A percentile compares a stretch with the other conserved stretches of the same genome.
Evolutionary conservation across 257 asterid species (phyloP).

Genomic region (Solanum bulbocastanum): DNA sequence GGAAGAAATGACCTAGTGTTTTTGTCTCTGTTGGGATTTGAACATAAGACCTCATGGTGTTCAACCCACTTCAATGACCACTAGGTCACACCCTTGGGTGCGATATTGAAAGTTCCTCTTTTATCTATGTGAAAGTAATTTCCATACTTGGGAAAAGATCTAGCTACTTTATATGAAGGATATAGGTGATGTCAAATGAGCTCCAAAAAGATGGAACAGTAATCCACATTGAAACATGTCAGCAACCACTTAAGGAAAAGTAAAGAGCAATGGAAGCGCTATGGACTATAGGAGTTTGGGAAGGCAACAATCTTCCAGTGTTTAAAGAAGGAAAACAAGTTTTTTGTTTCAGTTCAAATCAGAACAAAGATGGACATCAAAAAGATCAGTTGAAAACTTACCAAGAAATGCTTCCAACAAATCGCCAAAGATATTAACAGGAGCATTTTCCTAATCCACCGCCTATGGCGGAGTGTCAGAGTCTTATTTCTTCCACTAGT

Average conservation of each 20-base stretch:
- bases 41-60: not conserved
- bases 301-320: not conserved
- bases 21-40: not conserved
- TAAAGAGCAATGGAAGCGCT: not conserved
- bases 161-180: not conserved
- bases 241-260: not conserved
- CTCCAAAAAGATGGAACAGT: not conserved
- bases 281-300: not conserved
- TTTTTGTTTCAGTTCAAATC: not conserved
- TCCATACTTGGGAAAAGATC: not conserved
- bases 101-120: not conserved
- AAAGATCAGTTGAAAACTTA: constrained; percentile 6
- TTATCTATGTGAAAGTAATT: not conserved
- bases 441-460: constrained; percentile 60
- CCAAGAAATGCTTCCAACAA: constrained; percentile 62
- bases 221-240: not conserved
- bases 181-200: not conserved
- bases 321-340: not conserved
- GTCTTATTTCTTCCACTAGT: not conserved
- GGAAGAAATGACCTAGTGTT: not conserved
- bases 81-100: not conserved
- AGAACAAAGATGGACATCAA: not conserved
- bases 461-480: not conserved
- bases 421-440: constrained; percentile 37
- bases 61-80: not conserved